Evolutionary conservation across 306 rosid genomes (phyloP), one percentile per base, ranked within the genome.

Genomic region (Argentina anserina): DNA sequence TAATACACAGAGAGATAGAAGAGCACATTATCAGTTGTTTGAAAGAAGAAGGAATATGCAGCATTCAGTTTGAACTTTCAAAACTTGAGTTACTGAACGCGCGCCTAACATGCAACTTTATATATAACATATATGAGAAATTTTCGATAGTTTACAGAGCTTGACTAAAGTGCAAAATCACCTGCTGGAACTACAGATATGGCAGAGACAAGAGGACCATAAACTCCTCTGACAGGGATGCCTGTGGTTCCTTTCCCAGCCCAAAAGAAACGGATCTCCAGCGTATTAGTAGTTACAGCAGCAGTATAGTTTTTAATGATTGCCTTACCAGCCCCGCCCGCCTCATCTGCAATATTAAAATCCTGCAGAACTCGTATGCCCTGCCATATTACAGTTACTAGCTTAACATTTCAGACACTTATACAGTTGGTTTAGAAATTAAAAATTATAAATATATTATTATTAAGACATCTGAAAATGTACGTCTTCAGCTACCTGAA

Each of bases 121-220:
- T 2, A 7, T 50, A 50, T 7, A n/a, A 50, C 23, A 50, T 8
- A 7, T 18, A 20, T 18, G 55, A 49, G 55, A 49, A 49, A 49
- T 18, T 18, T 6, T 7, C 56, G n/a, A 50, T 2, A 50, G 12
- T 50, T 47, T 9, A 50, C 23, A 50, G 25, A 50, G 85, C 88
- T 71, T 17, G 47, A 13, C 84, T 55, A 26, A 49, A 60, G 86
- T 47, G 67, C 79, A 53, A 91, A 55, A 46, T 72, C 46, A 29
- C 56, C 56, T 88, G 58, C 88, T 84, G 78, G 82, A 91, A 69
- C 70, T 25, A 78, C 81, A 36, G 89, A 81, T 39, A 90, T 84
- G 21, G 92, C 96, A 1, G 90, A 90, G 34, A 90, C 81, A 62
- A 90, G 87, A 75, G 96, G 96, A 20, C 96, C 96, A 65, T 81